A percentile compares a stretch with the other conserved stretches of the same genome.
Conservation (phyloP, 2,329 filamentous ascomycete species). For the Hypoxylon sp. region DNA sequence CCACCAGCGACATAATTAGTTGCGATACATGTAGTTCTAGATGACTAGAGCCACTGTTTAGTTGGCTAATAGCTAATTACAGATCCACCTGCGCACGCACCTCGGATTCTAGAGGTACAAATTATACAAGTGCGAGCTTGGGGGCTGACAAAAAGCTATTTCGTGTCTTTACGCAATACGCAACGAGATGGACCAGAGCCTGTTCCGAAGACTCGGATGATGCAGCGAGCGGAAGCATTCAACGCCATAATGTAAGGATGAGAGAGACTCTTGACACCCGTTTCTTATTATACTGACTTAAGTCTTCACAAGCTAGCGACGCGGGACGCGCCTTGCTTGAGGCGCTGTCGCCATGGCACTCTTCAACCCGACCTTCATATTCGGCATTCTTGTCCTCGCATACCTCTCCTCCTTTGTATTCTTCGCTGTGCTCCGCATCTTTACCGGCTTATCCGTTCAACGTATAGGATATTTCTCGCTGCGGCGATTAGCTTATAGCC, state of each 20-base stretch:
- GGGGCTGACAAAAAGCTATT: slow-evolving; percentile 33
- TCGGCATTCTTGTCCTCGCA: slow-evolving; percentile 85
- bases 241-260: slow-evolving; percentile 47
- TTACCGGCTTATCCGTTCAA: slow-evolving; percentile 96
- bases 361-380: slow-evolving; percentile 83
- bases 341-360: slow-evolving; percentile 69
- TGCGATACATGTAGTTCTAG: slow-evolving; percentile 11
- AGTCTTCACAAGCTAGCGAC: slow-evolving; percentile 44
- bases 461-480: slow-evolving; percentile 93
- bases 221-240: slow-evolving; percentile 47
- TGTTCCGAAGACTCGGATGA: slow-evolving; percentile 44
- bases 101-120: slow-evolving; percentile 2
- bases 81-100: slow-evolving; percentile 22
- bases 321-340: slow-evolving; percentile 50
- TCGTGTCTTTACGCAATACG: slow-evolving; percentile 22
- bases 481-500: slow-evolving; percentile 89
- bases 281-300: slow-evolving; percentile 22
- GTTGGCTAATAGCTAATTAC: slow-evolving; percentile 16
- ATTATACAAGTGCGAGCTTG: slow-evolving; percentile 14
- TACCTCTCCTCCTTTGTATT: slow-evolving; percentile 94
- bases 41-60: slow-evolving; percentile 19
- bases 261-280: slow-evolving; percentile 6
- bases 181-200: slow-evolving; percentile 50
- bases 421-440: slow-evolving; percentile 91
- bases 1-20: slow-evolving; percentile 8